Conservation (phyloP, 805 yeast genomes). For the Candida jianshihensis region DNA sequence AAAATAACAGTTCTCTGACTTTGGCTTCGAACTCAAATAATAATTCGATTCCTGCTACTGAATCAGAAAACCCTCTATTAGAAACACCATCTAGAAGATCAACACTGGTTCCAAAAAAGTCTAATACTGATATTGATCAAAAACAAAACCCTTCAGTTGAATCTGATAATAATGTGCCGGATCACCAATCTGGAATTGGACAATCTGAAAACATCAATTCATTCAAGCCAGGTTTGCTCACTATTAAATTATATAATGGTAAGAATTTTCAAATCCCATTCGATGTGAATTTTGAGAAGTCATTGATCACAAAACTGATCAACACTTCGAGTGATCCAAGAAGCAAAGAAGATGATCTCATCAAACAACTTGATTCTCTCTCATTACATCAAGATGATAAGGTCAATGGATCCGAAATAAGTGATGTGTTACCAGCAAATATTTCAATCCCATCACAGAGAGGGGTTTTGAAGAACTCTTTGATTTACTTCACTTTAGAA, state of each 20-base stretch:
- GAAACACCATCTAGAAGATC: not conserved
- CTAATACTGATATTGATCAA: too few species aligned
- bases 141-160: too few species aligned
- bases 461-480: slow-evolving; percentile 45
- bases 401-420: slow-evolving; percentile 22
- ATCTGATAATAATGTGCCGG: not conserved
- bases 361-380: slow-evolving; percentile 14
- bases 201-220: slow-evolving; percentile 11
- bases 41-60: not conserved
- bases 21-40: not conserved
- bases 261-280: slow-evolving; percentile 65
- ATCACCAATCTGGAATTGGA: not conserved
- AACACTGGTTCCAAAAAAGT: not conserved
- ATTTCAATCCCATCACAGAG: slow-evolving; percentile 45
- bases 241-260: slow-evolving; percentile 71
- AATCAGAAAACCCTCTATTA: not conserved
- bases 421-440: slow-evolving; percentile 42
- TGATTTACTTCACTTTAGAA: slow-evolving; percentile 83
- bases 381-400: slow-evolving; percentile 25
- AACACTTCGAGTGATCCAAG: slow-evolving; percentile 37
- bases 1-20: not conserved
- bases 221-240: slow-evolving; percentile 62
- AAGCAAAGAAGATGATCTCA: slow-evolving; percentile 13
- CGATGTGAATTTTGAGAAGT: slow-evolving; percentile 56
- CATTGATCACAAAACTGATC: slow-evolving; percentile 58